A percentile compares a stretch with the other conserved stretches of the same genome.
Evolutionary conservation across 768 basidiomycete species (phyloP).

Genomic region (Suillus alpinus): DNA sequence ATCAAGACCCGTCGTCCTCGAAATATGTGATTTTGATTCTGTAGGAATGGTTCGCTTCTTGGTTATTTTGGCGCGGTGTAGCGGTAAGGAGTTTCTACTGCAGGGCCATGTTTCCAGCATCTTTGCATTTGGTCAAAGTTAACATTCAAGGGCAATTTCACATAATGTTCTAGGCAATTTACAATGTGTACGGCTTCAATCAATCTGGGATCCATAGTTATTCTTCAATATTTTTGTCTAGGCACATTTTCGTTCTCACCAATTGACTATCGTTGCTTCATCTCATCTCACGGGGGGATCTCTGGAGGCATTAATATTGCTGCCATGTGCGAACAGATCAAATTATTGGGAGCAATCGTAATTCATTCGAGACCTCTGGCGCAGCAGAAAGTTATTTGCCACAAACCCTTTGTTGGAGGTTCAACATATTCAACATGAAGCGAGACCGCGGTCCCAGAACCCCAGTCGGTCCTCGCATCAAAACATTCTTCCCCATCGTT

Average conservation of each 20-base stretch:
- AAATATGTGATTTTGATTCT: not conserved
- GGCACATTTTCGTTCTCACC: constrained; percentile 1
- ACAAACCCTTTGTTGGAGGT: not conserved
- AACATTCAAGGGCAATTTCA: not conserved
- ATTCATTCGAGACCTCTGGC: not conserved
- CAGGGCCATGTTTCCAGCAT: not conserved
- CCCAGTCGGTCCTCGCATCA: not conserved
- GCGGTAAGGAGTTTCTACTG: not conserved
- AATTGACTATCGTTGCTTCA: not conserved
- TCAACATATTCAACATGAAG: not conserved
- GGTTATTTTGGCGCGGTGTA: not conserved
- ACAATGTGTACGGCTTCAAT: not conserved
- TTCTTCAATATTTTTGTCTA: constrained; percentile 1
- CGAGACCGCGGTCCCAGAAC: not conserved
- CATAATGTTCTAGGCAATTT: not conserved
- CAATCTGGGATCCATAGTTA: not conserved
- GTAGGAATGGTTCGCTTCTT: not conserved
- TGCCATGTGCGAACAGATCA: not conserved
- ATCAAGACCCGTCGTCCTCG: constrained; percentile 1
- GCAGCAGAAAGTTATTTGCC: too few relatives aligned
- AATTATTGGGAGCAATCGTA: not conserved
- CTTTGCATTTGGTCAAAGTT: not conserved
- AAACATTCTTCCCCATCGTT: not conserved
- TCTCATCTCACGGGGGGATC: not conserved
- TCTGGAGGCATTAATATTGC: not conserved